These are phyloP conservation scores for Rhodotorula sp. DNA, from an alignment of 1,284 basidiomycete genomes.

Conservation along the genomic window DNA sequence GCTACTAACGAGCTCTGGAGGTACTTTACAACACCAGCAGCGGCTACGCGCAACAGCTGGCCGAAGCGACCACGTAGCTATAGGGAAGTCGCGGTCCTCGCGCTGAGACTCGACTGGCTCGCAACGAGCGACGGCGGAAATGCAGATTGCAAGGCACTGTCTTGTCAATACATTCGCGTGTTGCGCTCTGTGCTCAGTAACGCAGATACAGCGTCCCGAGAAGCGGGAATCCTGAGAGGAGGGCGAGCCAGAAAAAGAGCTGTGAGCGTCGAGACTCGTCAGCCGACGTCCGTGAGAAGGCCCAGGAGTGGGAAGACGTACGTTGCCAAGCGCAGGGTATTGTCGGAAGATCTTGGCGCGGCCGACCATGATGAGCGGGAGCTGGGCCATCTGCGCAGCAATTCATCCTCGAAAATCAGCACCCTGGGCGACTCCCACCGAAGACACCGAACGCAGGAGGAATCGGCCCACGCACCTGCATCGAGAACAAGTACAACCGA, in stretches of 20 bases:
- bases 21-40: too few relatives aligned
- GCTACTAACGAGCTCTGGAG: too few relatives aligned
- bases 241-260: constrained; percentile 87
- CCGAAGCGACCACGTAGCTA: too few relatives aligned
- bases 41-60: too few relatives aligned
- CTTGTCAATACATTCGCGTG: too few relatives aligned
- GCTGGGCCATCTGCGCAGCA: constrained; percentile 81
- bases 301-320: not conserved
- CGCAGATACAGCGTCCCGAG: constrained; percentile 73
- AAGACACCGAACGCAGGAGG: too few relatives aligned
- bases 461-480: constrained; percentile 57
- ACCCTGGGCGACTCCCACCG: too few relatives aligned
- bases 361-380: constrained; percentile 83
- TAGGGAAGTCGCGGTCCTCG: too few relatives aligned
- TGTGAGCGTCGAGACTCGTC: constrained; percentile 29
- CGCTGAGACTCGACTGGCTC: too few relatives aligned
- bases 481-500: constrained; percentile 69
- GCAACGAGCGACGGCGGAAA: too few relatives aligned
- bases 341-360: constrained; percentile 70
- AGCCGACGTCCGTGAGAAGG: not conserved
- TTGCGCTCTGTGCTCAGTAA: not conserved
- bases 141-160: too few relatives aligned
- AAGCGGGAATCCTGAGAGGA: constrained; percentile 80
- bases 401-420: too few relatives aligned
- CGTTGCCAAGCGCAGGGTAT: constrained; percentile 67